These are phyloP conservation scores for Entrophospora sp. DNA, from an alignment of 192 early-diverging fungal genomes.

Conservation along the genomic window DNA sequence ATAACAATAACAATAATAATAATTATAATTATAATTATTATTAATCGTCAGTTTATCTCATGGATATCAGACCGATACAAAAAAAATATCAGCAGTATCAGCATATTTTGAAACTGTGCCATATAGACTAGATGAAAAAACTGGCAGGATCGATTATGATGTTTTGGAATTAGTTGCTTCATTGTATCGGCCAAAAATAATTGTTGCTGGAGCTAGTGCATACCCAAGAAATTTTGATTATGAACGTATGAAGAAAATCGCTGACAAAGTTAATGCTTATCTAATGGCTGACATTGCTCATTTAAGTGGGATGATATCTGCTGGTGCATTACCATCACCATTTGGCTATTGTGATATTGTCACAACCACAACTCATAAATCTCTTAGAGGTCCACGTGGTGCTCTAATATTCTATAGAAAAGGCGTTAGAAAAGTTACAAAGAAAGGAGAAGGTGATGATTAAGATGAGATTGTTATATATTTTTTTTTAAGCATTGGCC, in stretches of 20 bases:
- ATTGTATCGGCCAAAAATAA: slow-evolving; percentile 92
- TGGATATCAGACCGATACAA: slow-evolving; percentile 93
- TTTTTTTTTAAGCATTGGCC: no score
- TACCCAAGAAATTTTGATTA: slow-evolving; percentile 96
- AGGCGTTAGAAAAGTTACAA: slow-evolving; percentile 76
- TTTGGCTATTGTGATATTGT: slow-evolving; percentile 94
- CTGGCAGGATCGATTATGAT: slow-evolving; percentile 91
- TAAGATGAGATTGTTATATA: no score
- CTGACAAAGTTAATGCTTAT: slow-evolving; percentile 75
- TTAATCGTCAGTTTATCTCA: slow-evolving; percentile 87
- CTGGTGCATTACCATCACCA: slow-evolving; percentile 77
- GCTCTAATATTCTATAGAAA: slow-evolving; percentile 98
- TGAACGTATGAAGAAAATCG: slow-evolving; percentile 76
- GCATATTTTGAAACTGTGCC: slow-evolving; percentile 95
- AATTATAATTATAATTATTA: neutral
- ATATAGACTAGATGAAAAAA: slow-evolving; percentile 83
- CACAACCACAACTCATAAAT: slow-evolving; percentile 99
- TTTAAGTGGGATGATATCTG: slow-evolving; percentile 80
- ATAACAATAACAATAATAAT: neutral
- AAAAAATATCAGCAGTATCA: slow-evolving; percentile 94
- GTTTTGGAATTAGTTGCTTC: slow-evolving; percentile 68
- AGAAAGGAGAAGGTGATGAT: slow-evolving; percentile 74
- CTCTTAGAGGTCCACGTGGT: slow-evolving; percentile 94
- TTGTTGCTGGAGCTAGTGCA: slow-evolving; percentile 91
- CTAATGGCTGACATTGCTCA: slow-evolving; percentile 98